Base-by-base conservation (phyloP, 352 stramenopile species). In the Globisporangium spinosum region DNA sequence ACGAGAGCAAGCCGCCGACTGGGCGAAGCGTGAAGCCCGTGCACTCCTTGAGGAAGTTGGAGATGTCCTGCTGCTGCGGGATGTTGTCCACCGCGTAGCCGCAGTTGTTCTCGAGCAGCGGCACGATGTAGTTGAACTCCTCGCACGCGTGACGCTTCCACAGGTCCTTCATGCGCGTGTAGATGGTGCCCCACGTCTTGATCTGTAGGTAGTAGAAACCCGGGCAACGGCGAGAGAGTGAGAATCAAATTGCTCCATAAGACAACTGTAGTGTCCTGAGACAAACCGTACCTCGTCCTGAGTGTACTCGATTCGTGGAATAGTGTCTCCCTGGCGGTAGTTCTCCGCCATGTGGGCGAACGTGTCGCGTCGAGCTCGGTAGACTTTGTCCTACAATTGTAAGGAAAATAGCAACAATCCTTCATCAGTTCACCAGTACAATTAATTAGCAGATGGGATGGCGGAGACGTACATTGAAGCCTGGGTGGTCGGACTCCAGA, bases 111-210 rank as follows among this genome's bases (percentile, higher is more conserved):
- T 98, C 95, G 61, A 99, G 86, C 17, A 98, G 77, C 22, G 90
- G 86, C 20, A 98, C 78, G 69, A 98, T 97, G 70, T 97, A 90
- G 75, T 98, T 98, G 78, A 98, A 99, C 80, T 99, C 95, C 29
- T 98, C 90, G 70, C 97, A 99, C 12, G 97, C 97, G 80, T 98
- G 94, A 70, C 97, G 79, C 59, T 97, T 86, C 84, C 93, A 98
- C 34, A 98, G 80, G 27, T 80, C 74, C 76, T 98, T 90, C 89
- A 99, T 97, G 53, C 85, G 89, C 69, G 97, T 90, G 89, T 97
- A 98, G 56, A 98, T 91, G 38, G 85, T 66, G 32, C 89, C 86
- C 94, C 94, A 98, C n/a, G 93, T 98, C 51, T 77, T 78, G 17
- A 83, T 78, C 78, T 85, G 40, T n/a, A 47, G 15, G 40, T 2